phyloP scores from a whole-genome alignment of 495 filamentous ascomycete genomes.

The Choiromyces venosus region DNA sequence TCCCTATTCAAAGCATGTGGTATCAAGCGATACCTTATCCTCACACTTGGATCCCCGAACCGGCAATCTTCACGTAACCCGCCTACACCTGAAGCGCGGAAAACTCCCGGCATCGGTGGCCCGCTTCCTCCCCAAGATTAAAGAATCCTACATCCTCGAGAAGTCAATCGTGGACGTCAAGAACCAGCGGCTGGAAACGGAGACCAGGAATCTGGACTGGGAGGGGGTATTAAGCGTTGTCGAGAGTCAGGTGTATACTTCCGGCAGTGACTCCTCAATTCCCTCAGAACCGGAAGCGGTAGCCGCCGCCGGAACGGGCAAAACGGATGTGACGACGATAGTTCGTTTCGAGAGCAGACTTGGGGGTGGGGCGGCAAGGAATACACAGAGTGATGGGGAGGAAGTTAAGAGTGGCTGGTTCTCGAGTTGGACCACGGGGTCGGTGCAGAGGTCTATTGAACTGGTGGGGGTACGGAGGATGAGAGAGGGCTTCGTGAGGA shows the following conservation, averaged over 20 bases:
- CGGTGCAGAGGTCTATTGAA: conserved; percentile 86
- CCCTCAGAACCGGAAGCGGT: conserved; percentile 21
- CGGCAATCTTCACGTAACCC: conserved; percentile 76
- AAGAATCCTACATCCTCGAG: conserved; percentile 82
- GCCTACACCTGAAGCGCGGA: conserved; percentile 89
- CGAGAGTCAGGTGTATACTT: conserved; percentile 70
- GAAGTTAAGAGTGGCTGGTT: conserved; percentile 59
- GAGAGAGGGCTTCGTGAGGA: conserved; percentile 73
- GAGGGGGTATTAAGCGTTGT: conserved; percentile 88
- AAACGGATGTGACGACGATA: conserved; percentile 74
- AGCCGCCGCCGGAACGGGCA: conserved; percentile 46
- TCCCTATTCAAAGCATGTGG: conserved; percentile 88
- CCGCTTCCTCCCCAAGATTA: conserved; percentile 60
- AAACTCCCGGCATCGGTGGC: conserved; percentile 68
- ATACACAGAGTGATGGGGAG: conserved; percentile 43
- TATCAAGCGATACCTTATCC: conserved; percentile 91
- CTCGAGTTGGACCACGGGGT: conserved; percentile 66
- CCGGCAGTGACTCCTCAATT: conserved; percentile 31
- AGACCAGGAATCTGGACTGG: conserved; percentile 80
- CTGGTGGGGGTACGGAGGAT: conserved; percentile 77
- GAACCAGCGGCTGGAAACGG: conserved; percentile 82
- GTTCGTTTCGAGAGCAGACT: conserved; percentile 81
- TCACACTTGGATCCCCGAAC: conserved; percentile 73
- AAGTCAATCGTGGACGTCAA: conserved; percentile 81
- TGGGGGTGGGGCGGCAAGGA: conserved; percentile 28